Percentiles rank a stretch among this genome's conserved stretches.
Conservation (phyloP, 1,139 yeast species). For the Candida smagusa region DNA sequence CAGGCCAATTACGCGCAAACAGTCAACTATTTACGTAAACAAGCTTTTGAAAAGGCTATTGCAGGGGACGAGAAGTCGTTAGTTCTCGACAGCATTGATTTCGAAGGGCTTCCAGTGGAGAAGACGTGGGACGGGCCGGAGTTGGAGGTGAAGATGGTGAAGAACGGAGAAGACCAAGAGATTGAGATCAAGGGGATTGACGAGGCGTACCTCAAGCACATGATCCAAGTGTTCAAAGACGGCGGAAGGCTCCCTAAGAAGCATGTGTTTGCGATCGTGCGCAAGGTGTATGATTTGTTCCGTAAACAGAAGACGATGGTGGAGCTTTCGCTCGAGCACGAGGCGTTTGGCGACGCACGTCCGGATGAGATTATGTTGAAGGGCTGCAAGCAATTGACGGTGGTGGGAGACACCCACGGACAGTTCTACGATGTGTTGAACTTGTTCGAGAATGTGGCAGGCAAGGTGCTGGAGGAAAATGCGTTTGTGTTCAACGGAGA, state of each 20-base stretch:
- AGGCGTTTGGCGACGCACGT: constrained; percentile 18
- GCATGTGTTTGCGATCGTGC: constrained; percentile 79
- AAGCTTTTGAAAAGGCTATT: constrained; percentile 86
- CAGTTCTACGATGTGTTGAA: constrained; percentile 88
- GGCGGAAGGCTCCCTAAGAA: constrained; percentile 76
- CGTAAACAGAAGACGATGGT: constrained; percentile 69
- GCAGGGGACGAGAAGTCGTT: constrained; percentile 53
- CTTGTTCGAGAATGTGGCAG: constrained; percentile 63
- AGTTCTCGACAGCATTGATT: constrained; percentile 39
- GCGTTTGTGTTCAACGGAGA: constrained; percentile 91
- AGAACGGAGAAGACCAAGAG: constrained; percentile 13
- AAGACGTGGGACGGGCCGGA: constrained; percentile 64
- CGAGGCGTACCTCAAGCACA: constrained; percentile 53
- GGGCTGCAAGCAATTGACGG: constrained; percentile 53
- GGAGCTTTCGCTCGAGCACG: constrained; percentile 54
- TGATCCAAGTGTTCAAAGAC: constrained; percentile 66
- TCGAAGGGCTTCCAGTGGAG: constrained; percentile 53
- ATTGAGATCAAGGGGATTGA: constrained; percentile 34
- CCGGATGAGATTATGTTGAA: constrained; percentile 21
- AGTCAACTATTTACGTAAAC: constrained; percentile 62
- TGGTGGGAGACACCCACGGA: constrained; percentile 98
- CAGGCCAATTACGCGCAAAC: constrained; percentile 62
- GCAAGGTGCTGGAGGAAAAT: constrained; percentile 65
- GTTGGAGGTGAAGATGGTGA: constrained; percentile 38
- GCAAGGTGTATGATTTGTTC: constrained; percentile 67